Evolutionary conservation across 2,329 filamentous ascomycete species (phyloP).

Genomic region (Colletotrichum lupini): DNA sequence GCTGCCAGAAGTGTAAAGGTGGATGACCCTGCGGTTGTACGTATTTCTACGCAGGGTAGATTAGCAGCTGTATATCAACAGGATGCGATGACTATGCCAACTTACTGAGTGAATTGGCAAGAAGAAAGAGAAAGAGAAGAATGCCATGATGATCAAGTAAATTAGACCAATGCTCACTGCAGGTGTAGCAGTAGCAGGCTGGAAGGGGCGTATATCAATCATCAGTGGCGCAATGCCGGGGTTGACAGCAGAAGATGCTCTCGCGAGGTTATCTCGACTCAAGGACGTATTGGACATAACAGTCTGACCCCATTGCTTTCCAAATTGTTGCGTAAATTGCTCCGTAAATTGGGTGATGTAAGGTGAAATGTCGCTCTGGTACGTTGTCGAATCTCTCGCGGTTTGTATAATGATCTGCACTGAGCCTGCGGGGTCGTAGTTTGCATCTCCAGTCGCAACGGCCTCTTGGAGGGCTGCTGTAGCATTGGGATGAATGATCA

Average conservation of each 20-base stretch:
- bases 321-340: conserved; percentile 59
- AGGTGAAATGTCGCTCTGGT: conserved; percentile 63
- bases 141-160: conserved; percentile 75
- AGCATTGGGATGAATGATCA: conserved; percentile 72
- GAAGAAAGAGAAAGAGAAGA: conserved; percentile 75
- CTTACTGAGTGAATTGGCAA: conserved; percentile 68
- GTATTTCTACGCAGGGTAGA: conserved; percentile 51
- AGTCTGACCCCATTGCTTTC: conserved; percentile 53
- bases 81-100: neutral
- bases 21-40: conserved; percentile 65
- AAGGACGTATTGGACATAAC: conserved; percentile 53
- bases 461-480: conserved; percentile 67
- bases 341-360: conserved; percentile 59
- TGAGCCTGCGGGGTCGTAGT: conserved; percentile 69
- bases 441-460: conserved; percentile 62
- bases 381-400: conserved; percentile 66
- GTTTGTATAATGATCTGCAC: conserved; percentile 67
- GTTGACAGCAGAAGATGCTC: conserved; percentile 44
- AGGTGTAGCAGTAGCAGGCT: conserved; percentile 63
- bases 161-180: conserved; percentile 72
- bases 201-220: conserved; percentile 69
- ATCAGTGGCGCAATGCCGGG: conserved; percentile 43
- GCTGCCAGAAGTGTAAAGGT: conserved; percentile 66
- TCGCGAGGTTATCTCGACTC: conserved; percentile 42
- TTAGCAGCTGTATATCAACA: neutral